Evolutionary conservation across 2,329 filamentous ascomycete species (phyloP), one percentile per base, ranked within the genome.

Genomic region (Teratosphaeria nubilosa): DNA sequence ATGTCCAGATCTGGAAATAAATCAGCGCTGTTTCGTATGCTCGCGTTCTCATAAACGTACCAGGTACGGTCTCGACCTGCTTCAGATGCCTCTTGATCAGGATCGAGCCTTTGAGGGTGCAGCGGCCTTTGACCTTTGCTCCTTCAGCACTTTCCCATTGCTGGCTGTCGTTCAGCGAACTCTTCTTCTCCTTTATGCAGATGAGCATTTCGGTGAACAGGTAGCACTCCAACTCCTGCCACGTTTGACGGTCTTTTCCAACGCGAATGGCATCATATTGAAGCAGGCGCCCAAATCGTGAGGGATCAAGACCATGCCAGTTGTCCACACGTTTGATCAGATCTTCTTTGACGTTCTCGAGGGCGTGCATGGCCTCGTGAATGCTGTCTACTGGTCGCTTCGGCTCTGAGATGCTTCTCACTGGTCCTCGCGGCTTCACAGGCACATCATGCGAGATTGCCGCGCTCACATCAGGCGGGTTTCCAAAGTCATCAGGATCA

Each of bases 141-240:
- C 78, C 77, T 20, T 75, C 74, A 1, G 74, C 66, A 25, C 77
- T 77, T n/a, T 82, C 86, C 82, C 88, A 91, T 63, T 88, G 83
- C 55, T 83, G 80, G 45, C 81, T 78, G 61, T 67, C 71, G 53
- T 73, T 67, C 45, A 78, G 65, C 10, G 78, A 72, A 9, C 80
- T 74, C 76, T 91, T 96, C 82, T 96, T 97, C 75, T 97, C 94
- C 75, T 97, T 99, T 61, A 99, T 91, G 70, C 94, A 99, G 64
- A 99, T 99, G 67, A 99, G 87, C 94, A 99, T 99, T 76, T 99
- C 94, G 4, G 88, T 90, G 70, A 99, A 99, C 31, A 99, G 81
- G 72, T 90, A 99, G 73, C 94, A 99, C 72, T 99, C 91, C 57
- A 99, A 77, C 72, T 97, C 94, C 77, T 99, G 94, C 94, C 94